phyloP scores from a whole-genome alignment of 2,329 filamentous ascomycete genomes.

The Microdochium nivale region DNA sequence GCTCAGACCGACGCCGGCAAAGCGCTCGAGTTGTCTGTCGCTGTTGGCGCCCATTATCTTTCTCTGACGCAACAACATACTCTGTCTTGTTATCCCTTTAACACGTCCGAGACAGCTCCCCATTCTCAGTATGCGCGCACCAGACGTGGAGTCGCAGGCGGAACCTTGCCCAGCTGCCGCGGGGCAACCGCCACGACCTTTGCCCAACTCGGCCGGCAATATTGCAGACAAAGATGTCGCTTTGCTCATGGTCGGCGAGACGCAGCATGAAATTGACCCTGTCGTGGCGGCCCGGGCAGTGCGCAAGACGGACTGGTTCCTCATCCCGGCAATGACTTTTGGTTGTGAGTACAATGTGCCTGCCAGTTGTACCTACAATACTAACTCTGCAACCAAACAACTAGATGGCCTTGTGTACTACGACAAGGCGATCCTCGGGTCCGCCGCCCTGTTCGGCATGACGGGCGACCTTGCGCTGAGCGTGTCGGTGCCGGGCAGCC shows the following conservation, averaged over 20 bases:
- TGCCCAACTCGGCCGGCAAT: neutral
- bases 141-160: neutral
- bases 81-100: too few relatives aligned
- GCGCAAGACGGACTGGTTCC: slow-evolving; percentile 57
- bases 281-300: slow-evolving; percentile 46
- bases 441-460: slow-evolving; percentile 69
- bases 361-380: too few relatives aligned
- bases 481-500: slow-evolving; percentile 34
- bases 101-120: too few relatives aligned
- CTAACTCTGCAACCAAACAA: neutral
- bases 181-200: neutral
- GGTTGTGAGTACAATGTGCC: slow-evolving; percentile 33
- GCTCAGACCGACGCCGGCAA: too few relatives aligned
- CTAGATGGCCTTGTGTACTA: slow-evolving; percentile 62
- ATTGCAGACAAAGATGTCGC: slow-evolving; percentile 42
- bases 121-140: too few relatives aligned
- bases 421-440: slow-evolving; percentile 68
- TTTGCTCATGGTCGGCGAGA: slow-evolving; percentile 50
- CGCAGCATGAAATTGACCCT: slow-evolving; percentile 44
- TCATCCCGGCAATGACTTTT: slow-evolving; percentile 60
- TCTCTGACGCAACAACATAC: too few relatives aligned
- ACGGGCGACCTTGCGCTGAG: slow-evolving; percentile 56
- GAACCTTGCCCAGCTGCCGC: neutral
- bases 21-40: too few relatives aligned
- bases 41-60: too few relatives aligned